Conservation (phyloP, 2,329 filamentous ascomycete species). For the Dactylellina cionopaga region DNA sequence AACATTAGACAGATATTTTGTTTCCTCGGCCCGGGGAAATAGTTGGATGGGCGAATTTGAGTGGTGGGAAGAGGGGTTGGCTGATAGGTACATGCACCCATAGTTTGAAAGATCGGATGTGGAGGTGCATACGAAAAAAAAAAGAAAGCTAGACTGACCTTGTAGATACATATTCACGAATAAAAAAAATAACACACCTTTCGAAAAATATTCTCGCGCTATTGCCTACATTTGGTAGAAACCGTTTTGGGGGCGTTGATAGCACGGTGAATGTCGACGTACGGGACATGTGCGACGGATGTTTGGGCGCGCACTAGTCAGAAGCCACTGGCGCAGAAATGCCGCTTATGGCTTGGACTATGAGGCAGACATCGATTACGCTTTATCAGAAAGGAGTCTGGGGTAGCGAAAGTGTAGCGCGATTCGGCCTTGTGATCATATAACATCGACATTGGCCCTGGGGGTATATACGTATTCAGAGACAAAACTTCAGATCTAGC, state of each 20-base stretch:
- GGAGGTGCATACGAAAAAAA: not conserved
- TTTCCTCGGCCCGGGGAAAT: not conserved
- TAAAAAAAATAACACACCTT: too few relatives aligned
- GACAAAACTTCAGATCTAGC: not conserved
- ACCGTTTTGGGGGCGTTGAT: constrained; percentile 5
- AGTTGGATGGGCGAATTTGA: too few relatives aligned
- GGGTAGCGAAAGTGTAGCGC: constrained; percentile 13
- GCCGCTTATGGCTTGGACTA: constrained; percentile 1
- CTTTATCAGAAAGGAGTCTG: not conserved
- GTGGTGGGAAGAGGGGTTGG: too few relatives aligned
- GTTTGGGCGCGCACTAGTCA: constrained; percentile 18
- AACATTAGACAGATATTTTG: too few relatives aligned
- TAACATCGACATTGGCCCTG: not conserved
- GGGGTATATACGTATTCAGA: not conserved
- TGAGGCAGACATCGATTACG: constrained; percentile 5
- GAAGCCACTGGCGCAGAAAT: constrained; percentile 10
- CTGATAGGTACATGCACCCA: too few relatives aligned
- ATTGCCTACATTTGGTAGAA: constrained; percentile 34
- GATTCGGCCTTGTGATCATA: not conserved
- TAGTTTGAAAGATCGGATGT: not conserved
- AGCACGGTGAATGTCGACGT: not conserved
- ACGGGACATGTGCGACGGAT: constrained; percentile 23
- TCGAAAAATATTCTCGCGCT: constrained; percentile 11
- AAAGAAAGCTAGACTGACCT: constrained; percentile 9
- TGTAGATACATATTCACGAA: not conserved